Base-by-base conservation (phyloP, 2,329 filamentous ascomycete genomes). In the Knufia petricola region DNA sequence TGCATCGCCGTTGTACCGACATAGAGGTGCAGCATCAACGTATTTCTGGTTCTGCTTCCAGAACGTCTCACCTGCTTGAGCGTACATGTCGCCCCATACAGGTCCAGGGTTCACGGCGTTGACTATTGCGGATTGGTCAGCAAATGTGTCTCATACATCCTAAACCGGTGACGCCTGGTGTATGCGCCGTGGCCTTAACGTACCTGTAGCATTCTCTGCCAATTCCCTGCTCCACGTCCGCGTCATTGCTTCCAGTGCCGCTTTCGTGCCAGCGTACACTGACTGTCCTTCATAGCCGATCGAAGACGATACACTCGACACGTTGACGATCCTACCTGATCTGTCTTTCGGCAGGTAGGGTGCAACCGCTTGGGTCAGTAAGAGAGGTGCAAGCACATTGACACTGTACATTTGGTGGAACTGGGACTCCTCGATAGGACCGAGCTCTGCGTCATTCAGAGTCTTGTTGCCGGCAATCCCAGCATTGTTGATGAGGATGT, bases 21-120 rank as follows among this genome's bases (percentile, higher is more conserved):
- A 78, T 50, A 87, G 67, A 10, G 86, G 86, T 23, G 85, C 76
- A 52, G 70, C 75, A 63, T 79, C 71, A 56, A 79, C 76, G 61
- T 74, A 82, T 2, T 76, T 74, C 56, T 75, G 76, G 64, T 82
- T 77, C 54, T 69, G 66, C 36, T 69, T 66, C 66, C 77, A 77
- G 58, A 84, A 84, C 13, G 68, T 69, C 44, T 75, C 68, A 20
- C 73, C 73, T 0, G 76, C 77, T 20, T 67, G 44, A n/a, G 34
- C 50, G 47, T 74, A 77, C 75, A 77, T 77, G 53, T 76, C 75
- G 36, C 69, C 71, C 24, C 67, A 68, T 1, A 78, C 76, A 0
- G 77, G 76, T 2, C 76, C 77, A 0, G 76, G 76, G 55, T 81
- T 81, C 60, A 81, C 70, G 2, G 75, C 71, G 60, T 80, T 80